A percentile compares a stretch with the other conserved stretches of the same genome.
phyloP scores from a whole-genome alignment of 768 basidiomycete species.

The Leccinum imitatum region DNA sequence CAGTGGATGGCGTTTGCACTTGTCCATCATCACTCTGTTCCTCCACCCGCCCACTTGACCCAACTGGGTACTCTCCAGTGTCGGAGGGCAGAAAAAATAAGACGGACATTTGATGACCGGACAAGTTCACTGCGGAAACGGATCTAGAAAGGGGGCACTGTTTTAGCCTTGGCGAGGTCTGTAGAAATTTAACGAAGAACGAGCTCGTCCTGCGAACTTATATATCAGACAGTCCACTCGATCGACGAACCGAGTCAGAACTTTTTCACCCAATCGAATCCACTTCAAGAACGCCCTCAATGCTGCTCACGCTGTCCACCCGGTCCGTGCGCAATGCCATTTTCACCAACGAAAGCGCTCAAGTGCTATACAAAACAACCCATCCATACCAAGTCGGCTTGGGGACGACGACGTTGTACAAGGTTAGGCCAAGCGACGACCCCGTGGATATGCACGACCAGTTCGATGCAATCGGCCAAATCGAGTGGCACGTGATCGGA shows the following conservation, averaged over 20 bases:
- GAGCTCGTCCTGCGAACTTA: too few relatives aligned
- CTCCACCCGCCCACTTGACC: background rate
- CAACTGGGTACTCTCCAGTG: too few relatives aligned
- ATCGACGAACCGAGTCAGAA: too few relatives aligned
- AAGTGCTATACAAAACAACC: slow-evolving; percentile 31
- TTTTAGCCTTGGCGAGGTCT: background rate
- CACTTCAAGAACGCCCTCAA: slow-evolving; percentile 2
- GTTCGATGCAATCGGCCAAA: slow-evolving; percentile 33
- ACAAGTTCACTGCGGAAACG: too few relatives aligned
- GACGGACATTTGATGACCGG: too few relatives aligned
- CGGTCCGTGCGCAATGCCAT: slow-evolving; percentile 23
- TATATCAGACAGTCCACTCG: too few relatives aligned
- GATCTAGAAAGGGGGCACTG: too few relatives aligned
- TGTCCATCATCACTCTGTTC: background rate
- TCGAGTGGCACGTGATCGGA: slow-evolving; percentile 34
- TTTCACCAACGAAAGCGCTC: slow-evolving; percentile 26
- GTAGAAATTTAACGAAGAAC: background rate
- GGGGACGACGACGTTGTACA: slow-evolving; percentile 27
- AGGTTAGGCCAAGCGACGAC: slow-evolving; percentile 23
- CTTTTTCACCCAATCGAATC: background rate
- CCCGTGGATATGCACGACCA: slow-evolving; percentile 28
- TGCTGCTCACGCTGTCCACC: slow-evolving; percentile 27
- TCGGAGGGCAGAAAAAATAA: too few relatives aligned
- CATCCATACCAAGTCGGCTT: slow-evolving; percentile 15
- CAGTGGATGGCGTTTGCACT: background rate